Evolutionary conservation across 2,329 filamentous ascomycete genomes (phyloP).

Genomic region (Epichloe uncinata): DNA sequence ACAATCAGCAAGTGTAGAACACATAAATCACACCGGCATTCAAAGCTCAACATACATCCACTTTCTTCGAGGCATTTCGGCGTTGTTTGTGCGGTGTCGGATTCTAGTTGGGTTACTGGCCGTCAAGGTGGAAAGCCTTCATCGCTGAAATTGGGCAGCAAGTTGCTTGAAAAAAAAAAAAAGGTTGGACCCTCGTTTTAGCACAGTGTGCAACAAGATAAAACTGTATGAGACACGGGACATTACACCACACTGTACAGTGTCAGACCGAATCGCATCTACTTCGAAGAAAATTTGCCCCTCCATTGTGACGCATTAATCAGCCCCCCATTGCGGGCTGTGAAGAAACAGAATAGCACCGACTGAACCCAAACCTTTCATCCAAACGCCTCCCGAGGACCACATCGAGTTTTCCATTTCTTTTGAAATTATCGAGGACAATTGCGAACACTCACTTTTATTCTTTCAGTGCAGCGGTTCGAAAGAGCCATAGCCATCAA

Average conservation of each 20-base stretch:
- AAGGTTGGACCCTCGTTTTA: constrained; percentile 15
- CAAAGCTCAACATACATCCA: constrained; percentile 39
- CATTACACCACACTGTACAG: constrained; percentile 10
- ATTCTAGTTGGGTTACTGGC: neutral
- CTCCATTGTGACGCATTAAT: constrained; percentile 31
- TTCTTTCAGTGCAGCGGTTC: neutral
- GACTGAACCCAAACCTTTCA: neutral
- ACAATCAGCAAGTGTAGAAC: neutral
- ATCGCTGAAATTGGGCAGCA: constrained; percentile 12
- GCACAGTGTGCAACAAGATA: constrained; percentile 12
- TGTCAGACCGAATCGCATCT: constrained; percentile 10
- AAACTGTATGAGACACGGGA: constrained; percentile 14
- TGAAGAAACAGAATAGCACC: neutral
- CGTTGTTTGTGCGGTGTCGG: neutral
- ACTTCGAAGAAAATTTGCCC: constrained; percentile 31
- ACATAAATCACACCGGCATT: neutral
- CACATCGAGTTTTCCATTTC: neutral
- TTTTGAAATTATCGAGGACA: neutral
- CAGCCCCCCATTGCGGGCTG: constrained; percentile 13
- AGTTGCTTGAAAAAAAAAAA: neutral
- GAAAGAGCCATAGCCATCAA: constrained; percentile 15
- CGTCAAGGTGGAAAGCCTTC: constrained; percentile 6
- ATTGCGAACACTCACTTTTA: neutral
- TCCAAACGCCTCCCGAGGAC: neutral
- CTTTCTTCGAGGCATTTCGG: constrained; percentile 61